phyloP scores from a whole-genome alignment of 1,139 yeast genomes.

The Scheffersomyces cryptocercus region DNA sequence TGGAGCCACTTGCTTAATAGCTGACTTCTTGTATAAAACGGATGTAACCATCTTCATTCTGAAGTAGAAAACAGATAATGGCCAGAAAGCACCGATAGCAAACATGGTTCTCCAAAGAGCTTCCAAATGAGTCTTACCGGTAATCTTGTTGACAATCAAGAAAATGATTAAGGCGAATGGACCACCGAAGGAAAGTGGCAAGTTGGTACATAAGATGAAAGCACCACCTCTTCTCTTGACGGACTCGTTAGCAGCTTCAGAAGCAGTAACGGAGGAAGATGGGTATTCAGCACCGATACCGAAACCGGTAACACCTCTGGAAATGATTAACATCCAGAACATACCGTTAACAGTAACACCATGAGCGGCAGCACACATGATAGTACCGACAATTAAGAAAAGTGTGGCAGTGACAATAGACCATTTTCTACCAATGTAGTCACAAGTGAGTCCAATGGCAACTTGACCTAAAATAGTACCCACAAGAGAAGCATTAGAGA shows the following conservation, averaged over 20 bases:
- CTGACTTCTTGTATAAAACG: conserved; percentile 52
- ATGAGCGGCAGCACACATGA: conserved; percentile 59
- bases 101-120: conserved; percentile 76
- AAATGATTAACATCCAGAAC: conserved; percentile 75
- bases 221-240: conserved; percentile 63
- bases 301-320: conserved; percentile 69
- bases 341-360: conserved; percentile 52
- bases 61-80: conserved; percentile 69
- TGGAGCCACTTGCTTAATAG: conserved; percentile 53
- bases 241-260: conserved; percentile 71
- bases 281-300: conserved; percentile 83
- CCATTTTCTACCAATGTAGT: conserved; percentile 58
- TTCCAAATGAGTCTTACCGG: conserved; percentile 44
- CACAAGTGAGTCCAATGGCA: conserved; percentile 55
- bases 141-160: conserved; percentile 63
- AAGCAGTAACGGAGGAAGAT: conserved; percentile 66
- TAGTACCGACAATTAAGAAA: conserved; percentile 55
- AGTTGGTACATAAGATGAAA: conserved; percentile 66
- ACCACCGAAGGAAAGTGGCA: conserved; percentile 74
- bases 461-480: conserved; percentile 64
- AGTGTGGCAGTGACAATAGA: conserved; percentile 57
- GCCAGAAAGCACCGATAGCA: conserved; percentile 77
- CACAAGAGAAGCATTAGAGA: conserved; percentile 57
- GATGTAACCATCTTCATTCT: conserved; percentile 72
- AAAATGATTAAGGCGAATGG: conserved; percentile 73